Evolutionary conservation across 257 asterid genomes (phyloP).

Genomic region (Nicotiana paniculata): DNA sequence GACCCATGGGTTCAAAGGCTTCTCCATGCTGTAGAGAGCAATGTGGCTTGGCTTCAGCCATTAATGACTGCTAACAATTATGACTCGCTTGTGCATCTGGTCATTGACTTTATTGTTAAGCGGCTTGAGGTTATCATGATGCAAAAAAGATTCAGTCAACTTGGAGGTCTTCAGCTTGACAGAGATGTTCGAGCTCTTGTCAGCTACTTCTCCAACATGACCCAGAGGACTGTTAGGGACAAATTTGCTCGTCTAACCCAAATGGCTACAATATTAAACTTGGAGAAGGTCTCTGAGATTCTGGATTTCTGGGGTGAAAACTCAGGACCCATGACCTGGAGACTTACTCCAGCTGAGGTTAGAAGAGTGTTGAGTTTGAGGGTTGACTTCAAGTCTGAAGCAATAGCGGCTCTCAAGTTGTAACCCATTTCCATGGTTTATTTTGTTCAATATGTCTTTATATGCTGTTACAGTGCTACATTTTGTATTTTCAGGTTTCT

Average conservation of each 20-base stretch:
- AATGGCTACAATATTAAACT: constrained; percentile 91
- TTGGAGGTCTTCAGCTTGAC: constrained; percentile 98
- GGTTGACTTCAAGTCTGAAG: constrained; percentile 89
- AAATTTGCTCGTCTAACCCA: constrained; percentile 87
- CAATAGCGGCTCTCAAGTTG: constrained; percentile 83
- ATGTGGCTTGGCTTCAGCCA: constrained; percentile 86
- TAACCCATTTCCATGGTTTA: constrained; percentile 16
- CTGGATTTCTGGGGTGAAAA: constrained; percentile 99
- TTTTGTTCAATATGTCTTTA: background rate
- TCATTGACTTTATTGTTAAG: constrained; percentile 76
- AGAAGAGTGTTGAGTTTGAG: constrained; percentile 82
- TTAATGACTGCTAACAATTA: constrained; percentile 76
- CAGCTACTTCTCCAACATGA: constrained; percentile 83
- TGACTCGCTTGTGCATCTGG: constrained; percentile 63
- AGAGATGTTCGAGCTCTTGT: constrained; percentile 86
- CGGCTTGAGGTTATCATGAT: constrained; percentile 95
- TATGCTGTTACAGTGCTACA: background rate
- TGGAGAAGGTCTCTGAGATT: constrained; percentile 93
- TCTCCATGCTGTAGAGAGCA: constrained; percentile 82
- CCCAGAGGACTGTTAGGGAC: constrained; percentile 94
- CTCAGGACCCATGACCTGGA: constrained; percentile 97
- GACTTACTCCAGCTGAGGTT: constrained; percentile 94
- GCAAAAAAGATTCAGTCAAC: constrained; percentile 96
- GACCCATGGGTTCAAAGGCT: constrained; percentile 99
- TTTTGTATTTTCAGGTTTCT: background rate